A percentile compares a stretch with the other conserved stretches of the same genome.
Conservation (phyloP, 2,329 filamentous ascomycete genomes). For the Emydomyces testavorans region DNA sequence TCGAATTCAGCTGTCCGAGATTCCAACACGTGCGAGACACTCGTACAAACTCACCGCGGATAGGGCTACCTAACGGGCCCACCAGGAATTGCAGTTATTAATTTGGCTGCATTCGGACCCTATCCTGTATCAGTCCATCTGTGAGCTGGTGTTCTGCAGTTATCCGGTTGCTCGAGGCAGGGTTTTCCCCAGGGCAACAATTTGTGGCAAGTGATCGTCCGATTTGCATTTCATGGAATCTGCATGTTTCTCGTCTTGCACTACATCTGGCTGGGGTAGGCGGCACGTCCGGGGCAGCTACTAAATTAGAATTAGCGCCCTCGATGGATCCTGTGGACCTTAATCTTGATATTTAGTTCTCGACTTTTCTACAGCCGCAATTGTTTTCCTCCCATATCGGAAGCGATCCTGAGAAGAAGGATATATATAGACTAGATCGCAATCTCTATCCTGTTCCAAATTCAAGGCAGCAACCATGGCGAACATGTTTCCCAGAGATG, state of each 20-base stretch:
- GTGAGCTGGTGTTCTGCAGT: neutral
- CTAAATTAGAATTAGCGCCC: neutral
- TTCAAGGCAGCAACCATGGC: slow-evolving; percentile 3
- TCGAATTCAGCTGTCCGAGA: slow-evolving; percentile 1
- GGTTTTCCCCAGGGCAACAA: neutral
- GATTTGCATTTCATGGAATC: neutral
- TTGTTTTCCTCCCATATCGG: neutral
- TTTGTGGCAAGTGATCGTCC: neutral
- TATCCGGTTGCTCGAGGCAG: neutral
- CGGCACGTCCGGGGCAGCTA: neutral
- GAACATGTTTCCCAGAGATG: slow-evolving; percentile 14
- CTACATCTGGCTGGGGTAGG: neutral
- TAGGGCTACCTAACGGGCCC: neutral
- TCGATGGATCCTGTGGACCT: neutral
- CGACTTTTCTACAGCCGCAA: neutral
- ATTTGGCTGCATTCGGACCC: neutral
- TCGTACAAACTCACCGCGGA: slow-evolving; percentile 1
- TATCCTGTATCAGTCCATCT: neutral
- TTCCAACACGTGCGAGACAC: slow-evolving; percentile 6
- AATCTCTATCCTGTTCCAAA: neutral
- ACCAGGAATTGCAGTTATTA: neutral
- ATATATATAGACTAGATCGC: neutral
- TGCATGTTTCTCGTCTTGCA: neutral
- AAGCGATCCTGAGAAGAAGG: neutral
- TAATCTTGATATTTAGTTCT: neutral